These are phyloP conservation scores for Trebouxia sp. DNA, from an alignment of 139 green algal species.

Conservation along the genomic window DNA sequence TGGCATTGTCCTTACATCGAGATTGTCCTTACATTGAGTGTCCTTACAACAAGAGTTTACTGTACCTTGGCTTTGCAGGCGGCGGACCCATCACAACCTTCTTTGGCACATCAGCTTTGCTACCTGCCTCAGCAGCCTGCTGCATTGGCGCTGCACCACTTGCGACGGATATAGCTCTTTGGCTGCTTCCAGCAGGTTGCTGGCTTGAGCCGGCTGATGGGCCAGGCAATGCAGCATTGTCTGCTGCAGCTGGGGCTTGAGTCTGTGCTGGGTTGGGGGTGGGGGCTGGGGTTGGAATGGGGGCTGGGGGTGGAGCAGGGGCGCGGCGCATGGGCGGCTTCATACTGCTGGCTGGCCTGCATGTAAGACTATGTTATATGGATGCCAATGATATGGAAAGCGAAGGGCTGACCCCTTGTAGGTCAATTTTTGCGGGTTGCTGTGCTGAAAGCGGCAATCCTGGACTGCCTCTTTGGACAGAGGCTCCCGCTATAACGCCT, in stretches of 20 bases:
- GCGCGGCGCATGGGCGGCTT: constrained; percentile 23
- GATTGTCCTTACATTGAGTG: too few species aligned
- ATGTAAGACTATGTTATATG: background rate
- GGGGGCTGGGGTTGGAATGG: background rate
- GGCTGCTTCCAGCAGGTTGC: too few species aligned
- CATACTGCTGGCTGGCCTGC: background rate
- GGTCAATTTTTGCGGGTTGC: too few species aligned
- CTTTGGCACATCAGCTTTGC: background rate
- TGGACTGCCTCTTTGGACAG: too few species aligned
- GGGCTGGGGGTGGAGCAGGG: constrained; percentile 36
- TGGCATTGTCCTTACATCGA: too few species aligned
- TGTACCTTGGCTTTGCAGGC: background rate
- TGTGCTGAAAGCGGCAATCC: too few species aligned
- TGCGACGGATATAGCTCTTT: too few species aligned
- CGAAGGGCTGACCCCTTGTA: background rate
- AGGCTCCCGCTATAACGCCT: too few species aligned
- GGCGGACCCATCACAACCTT: constrained; percentile 26
- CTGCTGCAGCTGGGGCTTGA: background rate
- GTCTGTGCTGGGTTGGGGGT: background rate
- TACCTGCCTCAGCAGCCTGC: background rate
- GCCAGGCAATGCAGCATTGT: too few species aligned
- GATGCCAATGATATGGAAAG: too few species aligned
- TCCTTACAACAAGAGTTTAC: too few species aligned
- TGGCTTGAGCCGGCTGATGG: too few species aligned
- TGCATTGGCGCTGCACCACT: background rate